These are phyloP conservation scores for Aspergillus sp. DNA, from an alignment of 2,329 filamentous ascomycete species.

Conservation along the genomic window DNA sequence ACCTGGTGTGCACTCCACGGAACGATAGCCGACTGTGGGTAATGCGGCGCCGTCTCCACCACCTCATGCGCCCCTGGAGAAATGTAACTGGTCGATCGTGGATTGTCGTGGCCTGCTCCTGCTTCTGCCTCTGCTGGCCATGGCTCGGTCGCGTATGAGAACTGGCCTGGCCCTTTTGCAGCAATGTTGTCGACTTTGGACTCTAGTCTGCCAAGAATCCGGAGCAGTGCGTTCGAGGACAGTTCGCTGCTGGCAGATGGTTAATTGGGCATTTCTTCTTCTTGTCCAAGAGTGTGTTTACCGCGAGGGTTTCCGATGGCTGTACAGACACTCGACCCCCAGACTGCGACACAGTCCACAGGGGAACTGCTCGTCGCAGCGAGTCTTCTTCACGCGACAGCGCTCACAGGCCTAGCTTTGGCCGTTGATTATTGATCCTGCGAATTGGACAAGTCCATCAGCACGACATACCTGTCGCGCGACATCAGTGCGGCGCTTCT, in stretches of 20 bases:
- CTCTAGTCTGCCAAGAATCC: background rate
- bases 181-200: background rate
- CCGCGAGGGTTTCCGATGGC: background rate
- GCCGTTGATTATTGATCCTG: background rate
- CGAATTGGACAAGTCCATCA: background rate
- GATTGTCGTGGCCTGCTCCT: background rate
- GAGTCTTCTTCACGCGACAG: conserved; percentile 3
- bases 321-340: background rate
- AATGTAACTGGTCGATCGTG: background rate
- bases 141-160: background rate
- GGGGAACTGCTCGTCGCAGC: conserved; percentile 1
- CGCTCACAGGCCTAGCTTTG: background rate
- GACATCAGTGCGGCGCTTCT: conserved; percentile 2
- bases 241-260: background rate
- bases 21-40: background rate
- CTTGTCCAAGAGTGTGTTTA: background rate
- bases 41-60: background rate
- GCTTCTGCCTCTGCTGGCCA: conserved; percentile 1
- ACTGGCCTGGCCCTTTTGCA: background rate
- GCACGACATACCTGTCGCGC: background rate
- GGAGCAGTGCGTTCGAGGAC: background rate
- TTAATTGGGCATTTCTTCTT: background rate
- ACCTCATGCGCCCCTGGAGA: background rate
- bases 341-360: background rate
- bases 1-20: conserved; percentile 4